Base-by-base conservation (phyloP, 1,284 basidiomycete genomes). In the Serendipita sp. region DNA sequence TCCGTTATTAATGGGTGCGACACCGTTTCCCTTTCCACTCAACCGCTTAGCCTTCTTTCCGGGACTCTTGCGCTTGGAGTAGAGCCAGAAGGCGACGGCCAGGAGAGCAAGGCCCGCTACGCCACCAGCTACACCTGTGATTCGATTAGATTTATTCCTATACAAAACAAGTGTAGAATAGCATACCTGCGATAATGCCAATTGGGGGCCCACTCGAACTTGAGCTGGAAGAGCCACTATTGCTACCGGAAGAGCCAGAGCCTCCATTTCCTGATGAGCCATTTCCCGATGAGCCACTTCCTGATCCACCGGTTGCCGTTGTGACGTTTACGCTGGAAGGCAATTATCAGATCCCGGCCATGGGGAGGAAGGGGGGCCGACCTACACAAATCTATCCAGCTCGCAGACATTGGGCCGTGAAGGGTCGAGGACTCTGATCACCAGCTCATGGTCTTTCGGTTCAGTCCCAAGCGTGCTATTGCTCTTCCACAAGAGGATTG, bases 381-480 rank as follows among this genome's bases (percentile, higher is more conserved):
- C 61, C 12, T 50, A 62, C 62, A 62, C 62, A 13, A 62, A 62
- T 8, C 62, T 47, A 26, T 62, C 62, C n/a, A 62, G 22, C 41
- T 62, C 62, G 50, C 62, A 62, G 13, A 62, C 62, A 34, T 62
- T 62, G 10, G 62, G 62, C 26, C 42, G 55, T 5, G 62, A 34
- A 5, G 30, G 8, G 15, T 50, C 62, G 6, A 58, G 6, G 22
- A 62, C 50, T 17, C 10, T 58, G 62, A 62, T 45, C 22, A 30
- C 41, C 22, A 62, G 22, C 49, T 47, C 55, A 32, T 62, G 62
- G 8, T 30, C 32, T n/a, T 29, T 32, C 0, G 32, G 34, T 32
- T 55, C 35, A 1, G n/a, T n/a, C 29, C 34, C 49, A 41, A n/a
- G 15, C 3, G 49, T 13, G 38, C n/a, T 22, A 26, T 34, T 47